Evolutionary conservation across 371 early-diverging fungal genomes (phyloP), one percentile per base, ranked within the genome.

Genomic region (Rhizopus stolonifer): DNA sequence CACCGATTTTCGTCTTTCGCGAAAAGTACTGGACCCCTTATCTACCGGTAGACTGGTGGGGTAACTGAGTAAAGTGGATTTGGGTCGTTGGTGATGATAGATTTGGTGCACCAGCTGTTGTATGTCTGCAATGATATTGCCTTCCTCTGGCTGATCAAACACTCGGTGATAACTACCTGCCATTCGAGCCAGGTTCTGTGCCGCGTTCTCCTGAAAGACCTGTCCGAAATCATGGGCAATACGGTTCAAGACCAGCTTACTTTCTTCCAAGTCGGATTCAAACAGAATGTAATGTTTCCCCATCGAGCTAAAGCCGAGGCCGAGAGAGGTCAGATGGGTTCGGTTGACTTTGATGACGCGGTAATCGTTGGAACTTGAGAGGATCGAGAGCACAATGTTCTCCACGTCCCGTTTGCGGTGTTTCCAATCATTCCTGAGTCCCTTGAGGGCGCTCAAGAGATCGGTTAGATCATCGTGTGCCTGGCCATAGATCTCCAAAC

Each of bases 121-220:
- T 33, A 65, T 60, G 31, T 60, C 58, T 8, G 53, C 51, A 6
- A 54, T 34, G 8, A 61, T 42, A 47, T 50, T 49, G 0, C 36
- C 31, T 9, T 57, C 33, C 11, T 50, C 52, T 22, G 60, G 51
- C 22, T 42, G 46, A 5, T 54, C 44, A 46, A 69, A 69, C n/a
- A 69, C 58, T 22, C 52, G 57, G 21, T 58, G 63, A 47, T 69
- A 65, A 23, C 44, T 58, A 10, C 54, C 63, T 10, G 58, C 56
- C 67, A 70, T 67, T 34, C 64, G 52, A 31, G 64, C 67, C 24
- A 64, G 40, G 38, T 70, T 70, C 31, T 70, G 70, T 1, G 59
- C 61, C 0, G 67, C 67, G 60, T 70, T 70, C 45, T 70, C 70
- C 49, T 66, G 56, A 53, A 70, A 70, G 22, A 70, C 67, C 47